phyloP scores from a whole-genome alignment of 257 asterid genomes.

The Prunella vulgaris region DNA sequence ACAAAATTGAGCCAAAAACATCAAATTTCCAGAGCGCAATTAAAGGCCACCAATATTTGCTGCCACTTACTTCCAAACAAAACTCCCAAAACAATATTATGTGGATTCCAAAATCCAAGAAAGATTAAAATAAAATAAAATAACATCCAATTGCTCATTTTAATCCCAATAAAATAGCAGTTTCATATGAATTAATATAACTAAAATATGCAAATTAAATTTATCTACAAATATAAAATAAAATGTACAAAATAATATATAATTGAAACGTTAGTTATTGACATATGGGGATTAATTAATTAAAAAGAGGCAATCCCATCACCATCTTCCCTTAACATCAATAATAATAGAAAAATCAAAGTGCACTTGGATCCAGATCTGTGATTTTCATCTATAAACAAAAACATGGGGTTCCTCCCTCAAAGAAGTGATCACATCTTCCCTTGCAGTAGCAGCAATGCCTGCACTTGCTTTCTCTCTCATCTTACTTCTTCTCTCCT shows the following conservation, averaged over 20 bases:
- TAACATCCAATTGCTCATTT: too few species aligned
- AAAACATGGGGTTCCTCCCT: slow-evolving; percentile 64
- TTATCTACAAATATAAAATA: too few species aligned
- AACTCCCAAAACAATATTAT: slow-evolving; percentile 12
- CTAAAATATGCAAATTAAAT: too few species aligned
- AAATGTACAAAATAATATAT: too few species aligned
- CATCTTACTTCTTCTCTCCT: slow-evolving; percentile 19
- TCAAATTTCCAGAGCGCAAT: neutral
- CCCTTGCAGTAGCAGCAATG: slow-evolving; percentile 51
- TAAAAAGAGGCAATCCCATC: slow-evolving; percentile 33
- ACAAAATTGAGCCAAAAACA: neutral
- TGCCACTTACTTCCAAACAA: slow-evolving; percentile 21
- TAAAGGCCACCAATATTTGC: slow-evolving; percentile 31
- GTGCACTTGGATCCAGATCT: slow-evolving; percentile 83
- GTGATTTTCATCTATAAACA: slow-evolving; percentile 60
- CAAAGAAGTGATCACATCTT: too few species aligned
- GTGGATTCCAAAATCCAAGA: slow-evolving; percentile 19
- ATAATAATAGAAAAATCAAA: slow-evolving; percentile 51
- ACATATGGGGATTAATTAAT: neutral
- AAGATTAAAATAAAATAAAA: too few species aligned
- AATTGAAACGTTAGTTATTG: too few species aligned
- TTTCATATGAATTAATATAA: too few species aligned
- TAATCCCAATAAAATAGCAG: too few species aligned
- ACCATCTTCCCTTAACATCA: slow-evolving; percentile 33
- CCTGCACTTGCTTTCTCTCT: slow-evolving; percentile 37